Percentiles rank a stretch among this genome's conserved stretches.
These are phyloP conservation scores for Gypsophila paniculata DNA, from an alignment of 179 eudicot species.

Conservation along the genomic window DNA sequence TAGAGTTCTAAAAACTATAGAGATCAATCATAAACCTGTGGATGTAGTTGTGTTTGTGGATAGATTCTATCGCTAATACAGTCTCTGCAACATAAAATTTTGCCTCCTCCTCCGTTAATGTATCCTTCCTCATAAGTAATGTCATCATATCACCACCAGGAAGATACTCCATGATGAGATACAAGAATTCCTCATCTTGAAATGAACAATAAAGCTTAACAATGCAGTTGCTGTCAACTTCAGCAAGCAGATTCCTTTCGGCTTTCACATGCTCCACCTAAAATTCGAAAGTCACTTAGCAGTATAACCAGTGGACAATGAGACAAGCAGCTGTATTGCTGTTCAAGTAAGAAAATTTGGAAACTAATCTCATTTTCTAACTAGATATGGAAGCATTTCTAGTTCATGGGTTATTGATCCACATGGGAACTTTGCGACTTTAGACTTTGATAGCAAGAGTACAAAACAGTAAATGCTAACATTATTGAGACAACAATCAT, in stretches of 20 bases:
- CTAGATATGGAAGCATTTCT: too few species aligned
- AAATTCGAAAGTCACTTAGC: conserved; percentile 19
- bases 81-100: conserved; percentile 90
- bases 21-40: conserved; percentile 57
- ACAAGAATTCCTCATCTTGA: conserved; percentile 85
- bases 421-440: background rate
- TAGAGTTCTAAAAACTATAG: conserved; percentile 7
- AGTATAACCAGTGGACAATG: background rate
- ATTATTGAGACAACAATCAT: background rate
- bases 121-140: conserved; percentile 91
- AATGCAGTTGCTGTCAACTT: conserved; percentile 94
- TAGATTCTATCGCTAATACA: conserved; percentile 87
- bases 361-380: conserved; percentile 14
- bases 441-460: background rate
- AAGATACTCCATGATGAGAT: conserved; percentile 93
- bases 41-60: conserved; percentile 82
- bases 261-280: conserved; percentile 97
- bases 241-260: conserved; percentile 92
- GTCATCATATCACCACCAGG: conserved; percentile 99
- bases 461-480: background rate
- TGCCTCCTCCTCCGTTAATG: conserved; percentile 76
- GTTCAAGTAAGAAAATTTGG: background rate
- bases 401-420: background rate
- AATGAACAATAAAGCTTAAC: conserved; percentile 91
- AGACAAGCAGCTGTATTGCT: background rate